A percentile compares a stretch with the other conserved stretches of the same genome.
Conservation (phyloP, 2,329 filamentous ascomycete species). For the Emmonsiellopsis sp. region DNA sequence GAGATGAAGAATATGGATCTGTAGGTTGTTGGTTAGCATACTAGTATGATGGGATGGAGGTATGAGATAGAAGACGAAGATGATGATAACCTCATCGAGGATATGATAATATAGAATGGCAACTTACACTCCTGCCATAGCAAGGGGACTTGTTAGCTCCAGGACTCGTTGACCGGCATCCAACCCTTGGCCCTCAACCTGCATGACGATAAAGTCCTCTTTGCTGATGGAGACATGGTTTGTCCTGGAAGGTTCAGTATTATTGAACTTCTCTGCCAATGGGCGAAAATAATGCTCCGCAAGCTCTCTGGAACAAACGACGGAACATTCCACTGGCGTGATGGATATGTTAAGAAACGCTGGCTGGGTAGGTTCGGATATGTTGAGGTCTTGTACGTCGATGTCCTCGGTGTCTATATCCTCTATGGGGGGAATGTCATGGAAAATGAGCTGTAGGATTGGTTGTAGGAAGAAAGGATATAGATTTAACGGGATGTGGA, state of each 20-base stretch:
- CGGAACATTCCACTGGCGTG: conserved; percentile 83
- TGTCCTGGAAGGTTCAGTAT: conserved; percentile 18
- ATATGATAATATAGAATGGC: not conserved
- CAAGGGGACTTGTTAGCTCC: conserved; percentile 82
- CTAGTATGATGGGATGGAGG: not conserved
- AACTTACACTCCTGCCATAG: conserved; percentile 72
- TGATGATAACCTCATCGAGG: not conserved
- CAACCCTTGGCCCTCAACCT: conserved; percentile 80
- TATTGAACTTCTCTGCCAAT: conserved; percentile 55
- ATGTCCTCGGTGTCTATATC: conserved; percentile 28
- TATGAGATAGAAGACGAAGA: not conserved
- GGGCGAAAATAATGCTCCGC: conserved; percentile 68
- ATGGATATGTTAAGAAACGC: conserved; percentile 89
- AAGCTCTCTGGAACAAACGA: conserved; percentile 74
- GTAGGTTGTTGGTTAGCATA: conserved; percentile 3
- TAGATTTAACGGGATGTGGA: conserved; percentile 77
- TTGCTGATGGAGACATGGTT: conserved; percentile 62
- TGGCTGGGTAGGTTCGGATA: conserved; percentile 46
- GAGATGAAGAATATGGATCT: conserved; percentile 96
- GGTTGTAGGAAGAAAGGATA: conserved; percentile 74
- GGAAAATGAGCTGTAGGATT: conserved; percentile 76
- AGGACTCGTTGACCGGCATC: conserved; percentile 87
- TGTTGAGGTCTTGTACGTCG: conserved; percentile 25
- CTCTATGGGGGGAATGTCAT: conserved; percentile 36
- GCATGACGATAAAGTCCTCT: conserved; percentile 80